Evolutionary conservation across 371 early-diverging fungal species (phyloP).

Genomic region (Mortierella sp.): DNA sequence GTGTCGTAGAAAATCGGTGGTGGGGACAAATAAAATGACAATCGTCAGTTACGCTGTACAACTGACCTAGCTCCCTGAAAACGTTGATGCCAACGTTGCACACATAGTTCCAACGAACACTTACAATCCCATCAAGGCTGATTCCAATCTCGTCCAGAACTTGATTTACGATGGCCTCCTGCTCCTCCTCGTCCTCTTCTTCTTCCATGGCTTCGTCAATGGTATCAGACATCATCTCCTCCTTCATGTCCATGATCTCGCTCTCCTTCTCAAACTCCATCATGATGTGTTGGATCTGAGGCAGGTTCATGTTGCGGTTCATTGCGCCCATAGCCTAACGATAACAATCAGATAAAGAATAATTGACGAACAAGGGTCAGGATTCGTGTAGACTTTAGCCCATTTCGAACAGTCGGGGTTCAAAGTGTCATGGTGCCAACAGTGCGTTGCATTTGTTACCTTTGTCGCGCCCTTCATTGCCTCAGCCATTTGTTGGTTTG

Average conservation of each 20-base stretch:
- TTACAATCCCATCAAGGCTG: slow-evolving; percentile 73
- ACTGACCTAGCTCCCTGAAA: background rate
- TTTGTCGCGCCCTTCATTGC: slow-evolving; percentile 97
- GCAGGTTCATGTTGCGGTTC: slow-evolving; percentile 95
- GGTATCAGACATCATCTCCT: slow-evolving; percentile 97
- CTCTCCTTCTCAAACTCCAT: slow-evolving; percentile 96
- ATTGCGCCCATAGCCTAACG: slow-evolving; percentile 93
- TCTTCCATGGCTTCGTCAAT: slow-evolving; percentile 97
- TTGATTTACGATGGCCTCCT: slow-evolving; percentile 92
- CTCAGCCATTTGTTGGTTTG: slow-evolving; percentile 96
- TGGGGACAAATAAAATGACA: slow-evolving; percentile 13
- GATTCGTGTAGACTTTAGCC: background rate
- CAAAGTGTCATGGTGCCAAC: background rate
- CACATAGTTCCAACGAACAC: slow-evolving; percentile 7
- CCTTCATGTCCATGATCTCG: slow-evolving; percentile 98
- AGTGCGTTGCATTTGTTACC: slow-evolving; percentile 30
- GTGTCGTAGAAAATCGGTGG: slow-evolving; percentile 16
- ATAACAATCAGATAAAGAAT: background rate
- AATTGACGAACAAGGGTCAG: background rate
- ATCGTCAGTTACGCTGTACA: background rate
- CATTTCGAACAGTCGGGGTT: background rate
- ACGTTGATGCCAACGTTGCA: slow-evolving; percentile 7
- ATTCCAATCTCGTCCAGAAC: slow-evolving; percentile 97
- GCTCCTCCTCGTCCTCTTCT: slow-evolving; percentile 93
- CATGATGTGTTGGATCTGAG: slow-evolving; percentile 94